These are phyloP conservation scores for Austroboletus niveus DNA, from an alignment of 1,284 basidiomycete species.

Conservation along the genomic window DNA sequence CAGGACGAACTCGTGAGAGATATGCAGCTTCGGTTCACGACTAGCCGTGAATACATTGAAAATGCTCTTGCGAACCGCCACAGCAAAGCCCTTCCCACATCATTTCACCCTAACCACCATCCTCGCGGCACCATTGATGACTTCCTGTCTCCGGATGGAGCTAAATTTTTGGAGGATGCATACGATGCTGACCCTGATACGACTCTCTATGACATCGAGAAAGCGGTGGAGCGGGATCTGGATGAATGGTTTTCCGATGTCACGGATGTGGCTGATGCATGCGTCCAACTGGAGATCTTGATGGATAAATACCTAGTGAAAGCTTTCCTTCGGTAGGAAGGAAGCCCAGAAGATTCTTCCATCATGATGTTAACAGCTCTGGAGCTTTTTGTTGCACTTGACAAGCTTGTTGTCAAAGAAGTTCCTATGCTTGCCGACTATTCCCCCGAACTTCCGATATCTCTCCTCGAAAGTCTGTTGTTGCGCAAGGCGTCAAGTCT, in stretches of 20 bases:
- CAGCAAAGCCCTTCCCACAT: background rate
- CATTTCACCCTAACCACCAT: conserved; percentile 9
- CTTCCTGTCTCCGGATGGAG: background rate
- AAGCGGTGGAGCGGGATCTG: background rate
- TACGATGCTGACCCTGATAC: conserved; percentile 12
- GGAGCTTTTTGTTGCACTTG: background rate
- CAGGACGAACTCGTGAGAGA: background rate
- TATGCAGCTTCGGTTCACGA: background rate
- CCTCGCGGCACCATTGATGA: background rate
- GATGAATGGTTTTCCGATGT: background rate
- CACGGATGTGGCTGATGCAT: background rate
- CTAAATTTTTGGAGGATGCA: conserved; percentile 4
- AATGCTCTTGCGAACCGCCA: conserved; percentile 4
- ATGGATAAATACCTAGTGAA: background rate
- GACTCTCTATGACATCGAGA: conserved; percentile 26
- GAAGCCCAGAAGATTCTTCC: background rate
- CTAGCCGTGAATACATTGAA: background rate
- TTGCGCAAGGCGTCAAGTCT: background rate
- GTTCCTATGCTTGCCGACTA: background rate
- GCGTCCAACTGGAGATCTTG: conserved; percentile 2
- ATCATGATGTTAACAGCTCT: background rate
- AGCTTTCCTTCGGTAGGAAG: background rate
- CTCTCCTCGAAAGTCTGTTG: background rate
- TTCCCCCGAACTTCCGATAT: background rate
- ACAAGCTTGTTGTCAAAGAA: background rate